Percentiles rank a stretch among this genome's conserved stretches.
Conservation (phyloP, 2,329 filamentous ascomycete genomes). For the Verticillium klebahnii region DNA sequence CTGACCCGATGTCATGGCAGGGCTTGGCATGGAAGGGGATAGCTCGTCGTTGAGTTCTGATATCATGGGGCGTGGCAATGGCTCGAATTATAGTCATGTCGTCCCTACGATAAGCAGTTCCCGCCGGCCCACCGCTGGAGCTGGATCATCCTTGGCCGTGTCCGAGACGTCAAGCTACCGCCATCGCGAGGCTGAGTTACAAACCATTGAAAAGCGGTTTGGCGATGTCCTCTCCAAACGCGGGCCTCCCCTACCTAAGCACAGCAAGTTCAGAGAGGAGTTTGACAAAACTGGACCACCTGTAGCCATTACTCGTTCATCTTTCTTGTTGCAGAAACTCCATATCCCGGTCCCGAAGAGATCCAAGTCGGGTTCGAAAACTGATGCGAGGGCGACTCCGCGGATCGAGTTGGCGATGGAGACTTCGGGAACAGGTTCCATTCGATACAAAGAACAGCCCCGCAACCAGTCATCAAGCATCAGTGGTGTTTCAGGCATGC, state of each 20-base stretch:
- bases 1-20: conserved; percentile 9
- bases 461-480: neutral
- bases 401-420: conserved; percentile 2
- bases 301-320: conserved; percentile 15
- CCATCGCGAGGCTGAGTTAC: conserved; percentile 32
- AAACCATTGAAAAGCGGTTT: conserved; percentile 35
- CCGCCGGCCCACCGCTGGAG: neutral
- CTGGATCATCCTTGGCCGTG: conserved; percentile 11
- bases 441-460: neutral
- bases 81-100: conserved; percentile 11
- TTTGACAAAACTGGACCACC: conserved; percentile 20
- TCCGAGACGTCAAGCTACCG: conserved; percentile 33
- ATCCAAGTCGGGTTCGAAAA: conserved; percentile 11
- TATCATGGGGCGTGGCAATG: conserved; percentile 2
- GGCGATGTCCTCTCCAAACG: conserved; percentile 24
- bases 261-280: conserved; percentile 37
- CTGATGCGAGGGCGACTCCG: neutral
- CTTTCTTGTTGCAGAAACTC: conserved; percentile 28
- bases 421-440: neutral
- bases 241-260: conserved; percentile 20
- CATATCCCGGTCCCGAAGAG: conserved; percentile 27
- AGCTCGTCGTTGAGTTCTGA: neutral
- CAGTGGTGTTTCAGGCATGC: neutral
- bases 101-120: neutral
- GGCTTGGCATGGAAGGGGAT: conserved; percentile 10